Evolutionary conservation across 805 yeast genomes (phyloP).

Genomic region (Allodekkera sacchari): DNA sequence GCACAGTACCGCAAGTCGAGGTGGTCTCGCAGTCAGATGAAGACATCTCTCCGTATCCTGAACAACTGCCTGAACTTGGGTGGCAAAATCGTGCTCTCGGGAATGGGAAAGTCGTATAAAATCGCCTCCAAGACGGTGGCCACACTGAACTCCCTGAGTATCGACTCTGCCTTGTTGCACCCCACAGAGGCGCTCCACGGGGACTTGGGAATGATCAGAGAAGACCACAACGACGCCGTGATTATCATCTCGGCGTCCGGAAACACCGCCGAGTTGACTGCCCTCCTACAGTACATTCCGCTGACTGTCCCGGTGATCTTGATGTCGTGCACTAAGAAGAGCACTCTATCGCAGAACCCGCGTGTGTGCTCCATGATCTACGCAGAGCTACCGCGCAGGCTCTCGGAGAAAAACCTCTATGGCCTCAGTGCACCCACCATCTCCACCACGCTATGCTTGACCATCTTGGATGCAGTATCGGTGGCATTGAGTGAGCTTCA

Average conservation of each 20-base stretch:
- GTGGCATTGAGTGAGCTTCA: slow-evolving; percentile 66
- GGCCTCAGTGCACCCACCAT: slow-evolving; percentile 87
- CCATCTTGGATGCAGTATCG: slow-evolving; percentile 71
- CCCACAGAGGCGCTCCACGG: slow-evolving; percentile 90
- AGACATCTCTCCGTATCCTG: slow-evolving; percentile 34
- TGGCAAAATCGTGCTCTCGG: slow-evolving; percentile 70
- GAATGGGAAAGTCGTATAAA: slow-evolving; percentile 80
- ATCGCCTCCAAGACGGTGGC: slow-evolving; percentile 75
- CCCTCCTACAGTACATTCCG: slow-evolving; percentile 52
- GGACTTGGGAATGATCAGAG: slow-evolving; percentile 66
- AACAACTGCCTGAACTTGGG: slow-evolving; percentile 34
- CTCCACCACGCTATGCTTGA: slow-evolving; percentile 68
- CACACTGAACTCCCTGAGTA: slow-evolving; percentile 71
- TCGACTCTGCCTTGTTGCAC: slow-evolving; percentile 60
- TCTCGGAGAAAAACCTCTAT: slow-evolving; percentile 55
- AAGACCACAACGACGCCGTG: slow-evolving; percentile 45
- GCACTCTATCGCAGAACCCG: slow-evolving; percentile 43
- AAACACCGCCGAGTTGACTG: slow-evolving; percentile 65
- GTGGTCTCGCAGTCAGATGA: slow-evolving; percentile 37
- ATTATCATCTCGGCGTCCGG: slow-evolving; percentile 75
- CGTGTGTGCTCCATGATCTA: slow-evolving; percentile 45
- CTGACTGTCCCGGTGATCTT: slow-evolving; percentile 44
- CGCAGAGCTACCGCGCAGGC: slow-evolving; percentile 51
- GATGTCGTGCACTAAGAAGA: slow-evolving; percentile 54
- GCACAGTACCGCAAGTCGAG: slow-evolving; percentile 36